A percentile compares a stretch with the other conserved stretches of the same genome.
Evolutionary conservation across 208 protist genomes (phyloP).

Genomic region (Wallacemonas rigidus): DNA sequence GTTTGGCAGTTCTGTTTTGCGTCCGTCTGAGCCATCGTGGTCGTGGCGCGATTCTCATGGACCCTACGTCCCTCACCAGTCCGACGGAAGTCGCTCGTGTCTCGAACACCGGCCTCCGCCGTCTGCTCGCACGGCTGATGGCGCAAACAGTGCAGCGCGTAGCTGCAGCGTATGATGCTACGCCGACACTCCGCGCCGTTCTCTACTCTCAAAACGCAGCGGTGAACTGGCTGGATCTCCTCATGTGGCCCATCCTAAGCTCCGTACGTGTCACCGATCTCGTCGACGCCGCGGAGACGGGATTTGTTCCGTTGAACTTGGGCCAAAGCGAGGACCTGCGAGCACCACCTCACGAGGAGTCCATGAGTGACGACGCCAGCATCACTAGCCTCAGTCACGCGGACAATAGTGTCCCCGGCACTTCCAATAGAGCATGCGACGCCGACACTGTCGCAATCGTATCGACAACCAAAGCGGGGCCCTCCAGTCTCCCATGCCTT

Average conservation of each 20-base stretch:
- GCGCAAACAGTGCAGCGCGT: background rate
- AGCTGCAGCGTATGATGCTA: background rate
- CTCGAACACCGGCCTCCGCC: background rate
- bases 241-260: constrained; percentile 16
- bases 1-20: constrained; percentile 12
- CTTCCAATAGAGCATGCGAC: background rate
- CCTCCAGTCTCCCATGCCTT: constrained; percentile 20
- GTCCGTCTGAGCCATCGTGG: background rate
- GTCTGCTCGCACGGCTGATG: background rate
- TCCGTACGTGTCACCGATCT: background rate
- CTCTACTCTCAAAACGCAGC: constrained; percentile 6
- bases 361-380: background rate
- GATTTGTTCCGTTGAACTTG: background rate
- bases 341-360: background rate
- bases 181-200: background rate
- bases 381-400: background rate
- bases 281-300: background rate
- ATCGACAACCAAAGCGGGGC: background rate
- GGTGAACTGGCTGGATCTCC: constrained; percentile 1
- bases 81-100: background rate
- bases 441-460: no score
- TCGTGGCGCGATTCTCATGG: background rate
- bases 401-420: constrained; percentile 18
- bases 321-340: background rate
- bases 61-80: background rate